Percentiles rank a stretch among this genome's conserved stretches.
These are phyloP conservation scores for Lycium ferocissimum DNA, from an alignment of 257 asterid genomes.

Conservation along the genomic window DNA sequence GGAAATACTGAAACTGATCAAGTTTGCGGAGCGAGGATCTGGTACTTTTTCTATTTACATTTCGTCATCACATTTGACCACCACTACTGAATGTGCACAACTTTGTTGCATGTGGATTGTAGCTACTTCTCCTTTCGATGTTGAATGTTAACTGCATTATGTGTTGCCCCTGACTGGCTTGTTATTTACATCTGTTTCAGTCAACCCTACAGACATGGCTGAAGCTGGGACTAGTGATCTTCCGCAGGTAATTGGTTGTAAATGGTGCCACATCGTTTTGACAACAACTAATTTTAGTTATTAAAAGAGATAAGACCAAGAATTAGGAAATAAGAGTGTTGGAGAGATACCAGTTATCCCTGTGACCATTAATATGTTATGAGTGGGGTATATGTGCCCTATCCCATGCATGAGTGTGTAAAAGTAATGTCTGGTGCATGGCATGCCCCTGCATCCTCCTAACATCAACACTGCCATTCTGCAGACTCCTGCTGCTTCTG, in stretches of 20 bases:
- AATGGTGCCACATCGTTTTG: neutral
- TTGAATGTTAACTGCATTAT: slow-evolving; percentile 4
- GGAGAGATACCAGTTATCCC: slow-evolving; percentile 12
- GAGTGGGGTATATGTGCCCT: neutral
- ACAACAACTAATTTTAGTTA: neutral
- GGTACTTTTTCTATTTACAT: slow-evolving; percentile 51
- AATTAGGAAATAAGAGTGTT: neutral
- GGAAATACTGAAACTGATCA: slow-evolving; percentile 73
- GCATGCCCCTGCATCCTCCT: slow-evolving; percentile 20
- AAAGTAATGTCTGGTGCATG: neutral
- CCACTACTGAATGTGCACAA: neutral
- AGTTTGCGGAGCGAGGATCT: slow-evolving; percentile 78
- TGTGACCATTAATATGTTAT: neutral
- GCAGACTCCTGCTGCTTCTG: slow-evolving; percentile 53
- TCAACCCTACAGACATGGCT: slow-evolving; percentile 52
- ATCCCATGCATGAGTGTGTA: neutral
- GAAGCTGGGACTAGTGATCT: slow-evolving; percentile 67
- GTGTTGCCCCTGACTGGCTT: slow-evolving; percentile 25
- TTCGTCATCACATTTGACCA: slow-evolving; percentile 19
- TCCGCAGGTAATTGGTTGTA: slow-evolving; percentile 59
- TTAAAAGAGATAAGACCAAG: neutral
- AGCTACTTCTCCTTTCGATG: slow-evolving; percentile 2
- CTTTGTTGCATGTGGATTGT: neutral
- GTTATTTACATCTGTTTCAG: slow-evolving; percentile 46
- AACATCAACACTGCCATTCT: slow-evolving; percentile 20